Conservation (phyloP, 768 basidiomycete genomes). For the Tricholoma sp. region DNA sequence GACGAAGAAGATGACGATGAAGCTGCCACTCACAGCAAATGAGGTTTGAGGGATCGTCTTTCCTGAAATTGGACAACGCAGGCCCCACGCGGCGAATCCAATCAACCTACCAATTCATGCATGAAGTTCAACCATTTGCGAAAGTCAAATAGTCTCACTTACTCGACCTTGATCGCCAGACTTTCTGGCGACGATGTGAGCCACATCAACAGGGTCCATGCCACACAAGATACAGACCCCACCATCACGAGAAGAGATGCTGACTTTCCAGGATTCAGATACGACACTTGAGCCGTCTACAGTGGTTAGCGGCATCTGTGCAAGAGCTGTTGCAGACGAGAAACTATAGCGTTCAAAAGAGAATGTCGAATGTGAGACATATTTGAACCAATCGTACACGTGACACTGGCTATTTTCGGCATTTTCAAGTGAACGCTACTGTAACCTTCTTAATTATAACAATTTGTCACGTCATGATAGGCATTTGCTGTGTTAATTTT, state of each 20-base stretch:
- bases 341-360: not conserved
- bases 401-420: not conserved
- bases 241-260: not conserved
- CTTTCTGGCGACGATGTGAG: not conserved
- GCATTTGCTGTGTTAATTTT: too few relatives aligned
- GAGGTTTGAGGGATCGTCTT: not conserved
- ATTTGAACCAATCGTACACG: not conserved
- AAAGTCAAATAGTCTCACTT: not conserved
- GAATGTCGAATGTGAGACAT: not conserved
- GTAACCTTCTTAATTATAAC: too few relatives aligned
- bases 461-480: too few relatives aligned
- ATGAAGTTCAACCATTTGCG: not conserved
- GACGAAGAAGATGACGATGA: not conserved
- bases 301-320: not conserved
- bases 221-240: not conserved
- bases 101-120: not conserved
- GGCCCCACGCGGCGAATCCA: not conserved
- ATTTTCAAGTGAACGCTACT: too few relatives aligned
- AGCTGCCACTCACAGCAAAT: not conserved
- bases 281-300: not conserved
- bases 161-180: not conserved
- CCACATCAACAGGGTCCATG: not conserved
- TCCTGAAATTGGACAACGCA: not conserved
- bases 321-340: not conserved
- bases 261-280: conserved; percentile 1